These are phyloP conservation scores for Rhytidhysteron rufulum DNA, from an alignment of 2,329 filamentous ascomycete genomes.

Conservation along the genomic window DNA sequence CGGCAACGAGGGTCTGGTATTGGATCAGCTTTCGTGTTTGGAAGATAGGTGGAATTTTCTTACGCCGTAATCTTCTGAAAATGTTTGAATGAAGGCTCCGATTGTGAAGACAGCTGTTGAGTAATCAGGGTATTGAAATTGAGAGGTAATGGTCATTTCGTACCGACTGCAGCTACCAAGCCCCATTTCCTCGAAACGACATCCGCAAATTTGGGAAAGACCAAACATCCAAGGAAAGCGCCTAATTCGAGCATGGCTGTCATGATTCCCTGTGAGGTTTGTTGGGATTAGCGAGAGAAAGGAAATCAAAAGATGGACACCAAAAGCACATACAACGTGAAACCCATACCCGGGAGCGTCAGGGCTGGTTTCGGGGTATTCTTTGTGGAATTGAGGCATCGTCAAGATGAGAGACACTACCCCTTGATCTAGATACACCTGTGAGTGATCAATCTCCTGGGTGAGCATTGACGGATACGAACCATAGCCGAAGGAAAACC, in stretches of 20 bases:
- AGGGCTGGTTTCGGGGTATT: conserved; percentile 43
- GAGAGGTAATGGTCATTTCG: too few relatives aligned
- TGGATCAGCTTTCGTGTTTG: too few relatives aligned
- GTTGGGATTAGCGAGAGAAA: too few relatives aligned
- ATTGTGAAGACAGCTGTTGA: conserved; percentile 54
- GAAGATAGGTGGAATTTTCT: too few relatives aligned
- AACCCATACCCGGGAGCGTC: conserved; percentile 41
- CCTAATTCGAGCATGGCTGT: conserved; percentile 55
- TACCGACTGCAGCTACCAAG: conserved; percentile 48
- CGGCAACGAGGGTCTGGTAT: conserved; percentile 49
- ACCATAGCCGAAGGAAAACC: conserved; percentile 38
- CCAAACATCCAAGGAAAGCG: conserved; percentile 41
- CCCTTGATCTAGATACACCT: too few relatives aligned
- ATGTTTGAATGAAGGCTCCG: conserved; percentile 51
- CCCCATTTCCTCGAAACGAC: conserved; percentile 51
- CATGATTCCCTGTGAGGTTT: conserved; percentile 43
- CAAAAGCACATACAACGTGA: too few relatives aligned
- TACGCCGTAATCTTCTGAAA: conserved; percentile 48
- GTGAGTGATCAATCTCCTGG: too few relatives aligned
- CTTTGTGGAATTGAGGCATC: conserved; percentile 49
- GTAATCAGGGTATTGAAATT: too few relatives aligned
- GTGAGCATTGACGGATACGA: too few relatives aligned
- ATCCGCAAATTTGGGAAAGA: conserved; percentile 47
- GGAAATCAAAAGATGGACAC: too few relatives aligned
- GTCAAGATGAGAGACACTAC: conserved; percentile 46